Base-by-base conservation (phyloP, 2,329 filamentous ascomycete species). In the Ophidiomyces ophidiicola region DNA sequence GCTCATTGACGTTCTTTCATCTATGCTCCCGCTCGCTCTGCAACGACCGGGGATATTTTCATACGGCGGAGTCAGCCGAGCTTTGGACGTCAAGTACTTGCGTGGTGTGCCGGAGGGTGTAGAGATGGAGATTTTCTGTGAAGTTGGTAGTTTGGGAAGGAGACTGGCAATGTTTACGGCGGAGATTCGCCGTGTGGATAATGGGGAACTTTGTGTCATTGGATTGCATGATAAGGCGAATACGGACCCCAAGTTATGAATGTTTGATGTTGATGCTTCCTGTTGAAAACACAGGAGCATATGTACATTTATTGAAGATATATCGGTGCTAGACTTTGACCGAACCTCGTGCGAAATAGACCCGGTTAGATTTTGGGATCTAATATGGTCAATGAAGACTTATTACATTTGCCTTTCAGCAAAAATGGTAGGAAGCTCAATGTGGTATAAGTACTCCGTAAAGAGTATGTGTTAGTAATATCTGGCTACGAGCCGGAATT, bases 211-310 rank as follows among this genome's bases (percentile, higher is more conserved):
- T 6, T 55, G 77, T 50, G 67, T 71, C 2, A 64, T 70, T 5
- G 78, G 72, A 35, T 75, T 80, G 50, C 78, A 82, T 59, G 70
- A 72, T 29, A 81, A 81, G 57, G 71, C 71, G 2, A 78, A 74
- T 50, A 70, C 69, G 29, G 74, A 80, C 48, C 61, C 68, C 18
- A 50, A 51, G 42, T 23, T 46, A 25, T 45, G 36, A 36, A n/a
- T n/a, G n/a, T n/a, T n/a, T n/a, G n/a, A n/a, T n/a, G n/a, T n/a
- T n/a, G n/a, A n/a, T n/a, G n/a, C n/a, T n/a, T n/a, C n/a, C n/a
- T n/a, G n/a, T n/a, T n/a, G n/a, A n/a, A n/a, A n/a, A n/a, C n/a
- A n/a, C n/a, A n/a, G n/a, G n/a, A n/a, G n/a, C n/a, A n/a, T n/a
- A n/a, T n/a, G n/a, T n/a, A n/a, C n/a, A n/a, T n/a, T n/a, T n/a